Percentiles rank a stretch among this genome's conserved stretches.
These are phyloP conservation scores for Lipomyces sp. DNA, from an alignment of 805 yeast genomes.

Conservation along the genomic window DNA sequence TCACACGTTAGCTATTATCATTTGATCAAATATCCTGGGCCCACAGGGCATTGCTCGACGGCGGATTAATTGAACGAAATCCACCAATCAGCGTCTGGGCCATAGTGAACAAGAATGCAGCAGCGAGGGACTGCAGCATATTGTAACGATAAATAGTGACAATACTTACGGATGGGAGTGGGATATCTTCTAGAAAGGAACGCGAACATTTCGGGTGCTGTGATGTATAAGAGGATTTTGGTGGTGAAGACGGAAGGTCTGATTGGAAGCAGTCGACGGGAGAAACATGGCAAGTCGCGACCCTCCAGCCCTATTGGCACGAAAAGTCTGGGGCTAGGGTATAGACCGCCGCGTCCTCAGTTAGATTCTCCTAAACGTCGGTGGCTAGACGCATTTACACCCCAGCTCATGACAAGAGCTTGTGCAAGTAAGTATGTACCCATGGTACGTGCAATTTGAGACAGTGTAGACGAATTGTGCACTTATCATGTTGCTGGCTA, in stretches of 20 bases:
- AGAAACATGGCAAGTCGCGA: neutral
- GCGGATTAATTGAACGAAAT: neutral
- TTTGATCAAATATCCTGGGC: neutral
- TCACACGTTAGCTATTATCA: slow-evolving; percentile 1
- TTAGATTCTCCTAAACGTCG: too few species aligned
- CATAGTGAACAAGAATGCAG: neutral
- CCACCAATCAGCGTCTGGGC: slow-evolving; percentile 21
- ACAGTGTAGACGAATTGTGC: neutral
- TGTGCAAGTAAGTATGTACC: neutral
- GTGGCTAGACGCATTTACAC: too few species aligned
- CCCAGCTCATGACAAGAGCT: neutral
- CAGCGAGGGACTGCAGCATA: neutral
- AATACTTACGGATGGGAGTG: slow-evolving; percentile 42
- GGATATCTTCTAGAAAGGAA: slow-evolving; percentile 39
- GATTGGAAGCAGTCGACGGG: neutral
- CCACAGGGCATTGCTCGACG: neutral
- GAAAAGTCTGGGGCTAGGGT: neutral
- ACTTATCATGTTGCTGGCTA: neutral
- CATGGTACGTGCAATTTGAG: neutral
- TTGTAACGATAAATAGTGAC: neutral
- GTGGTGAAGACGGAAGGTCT: neutral
- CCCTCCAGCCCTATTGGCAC: too few species aligned
- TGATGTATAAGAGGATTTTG: neutral
- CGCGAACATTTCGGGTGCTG: neutral
- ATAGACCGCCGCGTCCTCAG: neutral